Base-by-base conservation (phyloP, 2,329 filamentous ascomycete genomes). In the Trichothecium roseum region DNA sequence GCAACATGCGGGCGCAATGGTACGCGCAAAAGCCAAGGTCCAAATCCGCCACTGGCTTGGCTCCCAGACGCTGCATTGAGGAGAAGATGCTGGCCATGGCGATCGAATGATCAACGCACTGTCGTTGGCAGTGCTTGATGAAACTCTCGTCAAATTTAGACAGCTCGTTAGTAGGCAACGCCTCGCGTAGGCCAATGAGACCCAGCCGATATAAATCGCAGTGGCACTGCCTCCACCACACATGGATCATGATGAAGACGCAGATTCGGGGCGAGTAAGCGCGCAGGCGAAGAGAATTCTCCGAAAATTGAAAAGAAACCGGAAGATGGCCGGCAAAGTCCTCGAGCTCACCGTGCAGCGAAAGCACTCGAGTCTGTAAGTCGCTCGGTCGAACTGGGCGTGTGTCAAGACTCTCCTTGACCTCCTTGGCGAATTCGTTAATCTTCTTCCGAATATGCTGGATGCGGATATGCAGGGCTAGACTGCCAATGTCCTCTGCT, bases 221-320 rank as follows among this genome's bases (percentile, higher is more conserved):
- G 43, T 74, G 64, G 38, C 71, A 75, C 41, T 74, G 71, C 18
- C 68, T 60, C 69, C 69, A 74, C 68, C 66, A 72, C 8, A 75
- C 59, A 42, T 75, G 71, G 8, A 74, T 74, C 69, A 74, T 74
- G 45, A 74, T 57, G 39, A 71, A 75, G 29, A 72, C 68, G 40
- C 69, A 72, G 5, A 76, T 60, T 4, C 72, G 59, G 3, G 70
- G 66, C 1, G 72, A 75, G 44, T 74, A 75, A 3, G 69, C 68
- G 5, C 72, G 64, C 17, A 75, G 55, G 12, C 69, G 63, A 4
- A 74, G 55, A 20, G 73, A 74, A 41, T 60, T 67, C 40, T 74
- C 70, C 9, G 69, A 74, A 49, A 72, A 75, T 32, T 68, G 67
- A 43, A 76, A 75, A 8, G 69, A 74, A 0, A 64, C 55, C 2